Evolutionary conservation across 1,284 basidiomycete genomes (phyloP), one percentile per base, ranked within the genome.

Genomic region (Thecaphora frezii): DNA sequence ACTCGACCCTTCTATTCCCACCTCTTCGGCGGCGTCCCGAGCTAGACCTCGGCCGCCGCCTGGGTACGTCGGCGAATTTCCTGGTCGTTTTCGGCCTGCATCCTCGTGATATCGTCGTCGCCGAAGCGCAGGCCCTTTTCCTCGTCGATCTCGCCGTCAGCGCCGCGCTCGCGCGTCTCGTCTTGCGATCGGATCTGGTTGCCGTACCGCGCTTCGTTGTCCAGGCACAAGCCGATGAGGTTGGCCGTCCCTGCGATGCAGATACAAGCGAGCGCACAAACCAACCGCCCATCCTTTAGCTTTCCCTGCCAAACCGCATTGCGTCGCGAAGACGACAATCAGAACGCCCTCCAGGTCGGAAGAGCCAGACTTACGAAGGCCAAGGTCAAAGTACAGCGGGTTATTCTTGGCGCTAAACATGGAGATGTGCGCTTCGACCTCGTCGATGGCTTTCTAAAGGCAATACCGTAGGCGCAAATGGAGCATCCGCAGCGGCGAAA

Each of bases 351-450:
- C 18, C 18, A 9, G 12, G 33, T 36, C 33, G 33, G 12, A 7
- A n/a, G n/a, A n/a, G n/a, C 41, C 56, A 22, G 46, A 51, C 10
- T 55, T 56, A 40, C 56, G 58, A 25, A 71, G 80, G 0, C 91
- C 93, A 3, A 97, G 82, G 61, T 87, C 86, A 76, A 93, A 93
- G 79, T 93, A 96, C 19, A 89, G 89, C 64, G 93, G 89, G 69
- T 94, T 94, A n/a, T 85, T 87, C 62, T 83, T 84, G 5, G 85
- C 84, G 59, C 85, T 84, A 79, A 97, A 97, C 88, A 97, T 94
- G 39, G 87, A 87, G 43, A 87, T 89, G 74, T 97, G 93, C 13
- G 91, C 93, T 58, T 88, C 83, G 19, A 94, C 82, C 79, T 96
- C 92, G 75, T 94, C 89, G 19, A 82, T 69, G 0, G 88, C 83